Base-by-base conservation (phyloP, 2,329 filamentous ascomycete species). In the Volutella citrinella region DNA sequence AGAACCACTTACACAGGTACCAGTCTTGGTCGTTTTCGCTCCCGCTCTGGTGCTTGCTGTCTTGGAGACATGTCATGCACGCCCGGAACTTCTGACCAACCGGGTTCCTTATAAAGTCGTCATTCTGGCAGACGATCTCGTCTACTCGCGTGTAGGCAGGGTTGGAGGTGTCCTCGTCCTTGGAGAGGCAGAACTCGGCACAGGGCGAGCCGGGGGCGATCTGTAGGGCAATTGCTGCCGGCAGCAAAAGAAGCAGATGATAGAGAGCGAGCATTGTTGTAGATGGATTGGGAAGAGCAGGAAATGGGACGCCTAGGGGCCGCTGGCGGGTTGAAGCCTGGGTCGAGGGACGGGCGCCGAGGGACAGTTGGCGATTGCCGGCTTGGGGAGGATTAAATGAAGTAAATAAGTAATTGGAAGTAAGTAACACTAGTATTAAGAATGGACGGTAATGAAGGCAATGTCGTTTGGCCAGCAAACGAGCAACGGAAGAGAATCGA, bases 121-220 rank as follows among this genome's bases (percentile, higher is more conserved):
- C 54, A 42, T 78, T 70, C 4, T 54, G 40, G 47, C 74, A 78
- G 18, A 61, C 60, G 25, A 77, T 68, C 40, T 75, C 72, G 5
- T 58, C 49, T 32, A 64, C 61, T 6, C 31, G 40, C 1, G 68
- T 75, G 34, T 57, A 65, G 26, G 64, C 63, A 10, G 71, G 63
- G 39, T 70, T 65, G 3, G 69, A 65, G n/a, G 48, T 40, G 31
- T 72, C 64, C 19, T 66, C 55, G 19, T 48, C 48, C n/a, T 51
- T 40, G 7, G 59, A 57, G 23, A 67, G 37, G 46, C 74, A 78
- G 40, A 68, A 52, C n/a, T 66, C 62, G 12, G 72, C 55, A 46
- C 74, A 78, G 7, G 74, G 74, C 27, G 74, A 78, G 42, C 70
- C 67, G 19, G 74, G 70, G 10, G 73, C 64, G 30, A 76, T 72